These are phyloP conservation scores for Kitagawia praeruptora DNA, from an alignment of 129 eudicot species.

Conservation along the genomic window DNA sequence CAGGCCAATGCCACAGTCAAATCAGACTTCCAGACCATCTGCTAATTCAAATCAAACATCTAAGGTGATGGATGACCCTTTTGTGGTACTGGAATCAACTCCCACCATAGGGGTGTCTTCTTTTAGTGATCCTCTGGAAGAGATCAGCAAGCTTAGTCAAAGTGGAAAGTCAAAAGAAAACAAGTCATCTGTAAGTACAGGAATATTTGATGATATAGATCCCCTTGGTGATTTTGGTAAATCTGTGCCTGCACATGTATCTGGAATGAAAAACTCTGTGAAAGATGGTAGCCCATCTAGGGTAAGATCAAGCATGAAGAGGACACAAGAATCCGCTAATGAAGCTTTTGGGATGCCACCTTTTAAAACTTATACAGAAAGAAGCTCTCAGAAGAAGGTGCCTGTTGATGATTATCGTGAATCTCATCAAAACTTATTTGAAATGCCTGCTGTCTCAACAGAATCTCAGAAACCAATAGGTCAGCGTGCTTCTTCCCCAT, in stretches of 20 bases:
- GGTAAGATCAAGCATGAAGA: constrained; percentile 26
- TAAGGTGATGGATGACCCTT: constrained; percentile 52
- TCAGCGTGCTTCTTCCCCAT: constrained; percentile 55
- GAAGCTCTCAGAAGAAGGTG: constrained; percentile 42
- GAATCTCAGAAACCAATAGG: constrained; percentile 35
- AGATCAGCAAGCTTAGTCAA: constrained; percentile 42
- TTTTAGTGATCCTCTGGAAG: constrained; percentile 56
- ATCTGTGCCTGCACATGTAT: constrained; percentile 43
- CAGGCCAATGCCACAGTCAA: constrained; percentile 49
- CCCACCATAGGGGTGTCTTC: constrained; percentile 36
- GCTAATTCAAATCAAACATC: constrained; percentile 32
- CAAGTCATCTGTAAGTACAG: constrained; percentile 36
- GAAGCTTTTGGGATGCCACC: constrained; percentile 47
- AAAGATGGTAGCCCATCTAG: constrained; percentile 52
- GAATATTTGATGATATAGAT: constrained; percentile 68
- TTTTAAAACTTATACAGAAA: constrained; percentile 34
- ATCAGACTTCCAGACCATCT: constrained; percentile 26
- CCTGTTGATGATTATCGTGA: constrained; percentile 50
- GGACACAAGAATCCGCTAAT: constrained; percentile 29
- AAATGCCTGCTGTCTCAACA: constrained; percentile 47
- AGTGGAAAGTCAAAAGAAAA: constrained; percentile 39
- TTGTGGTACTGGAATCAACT: constrained; percentile 57
- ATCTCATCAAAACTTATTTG: constrained; percentile 55
- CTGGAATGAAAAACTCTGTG: constrained; percentile 31
- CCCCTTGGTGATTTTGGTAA: constrained; percentile 67